Evolutionary conservation across 2,329 filamentous ascomycete species (phyloP).

Genomic region (Scedosporium aurantiacum): DNA sequence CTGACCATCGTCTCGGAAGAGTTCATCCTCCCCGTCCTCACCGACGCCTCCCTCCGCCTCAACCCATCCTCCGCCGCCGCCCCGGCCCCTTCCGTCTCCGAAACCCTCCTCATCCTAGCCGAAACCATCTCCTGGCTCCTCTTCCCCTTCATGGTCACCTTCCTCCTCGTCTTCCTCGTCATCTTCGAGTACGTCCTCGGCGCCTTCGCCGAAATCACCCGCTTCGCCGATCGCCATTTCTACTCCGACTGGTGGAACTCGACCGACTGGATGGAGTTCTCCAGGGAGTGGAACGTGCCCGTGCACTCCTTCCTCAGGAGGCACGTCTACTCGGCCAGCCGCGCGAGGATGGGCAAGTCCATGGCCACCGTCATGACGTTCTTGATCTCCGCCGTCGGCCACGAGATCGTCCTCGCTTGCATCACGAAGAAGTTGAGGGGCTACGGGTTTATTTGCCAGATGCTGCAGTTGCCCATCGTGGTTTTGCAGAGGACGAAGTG

Average conservation of each 20-base stretch:
- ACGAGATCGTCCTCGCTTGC: conserved; percentile 94
- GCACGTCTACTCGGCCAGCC: conserved; percentile 81
- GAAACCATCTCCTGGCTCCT: conserved; percentile 86
- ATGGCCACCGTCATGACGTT: conserved; percentile 86
- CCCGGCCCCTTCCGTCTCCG: conserved; percentile 34
- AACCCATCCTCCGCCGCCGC: conserved; percentile 25
- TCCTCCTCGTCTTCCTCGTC: conserved; percentile 90
- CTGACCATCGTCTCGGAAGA: conserved; percentile 86
- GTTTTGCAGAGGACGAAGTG: conserved; percentile 72
- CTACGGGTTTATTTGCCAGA: conserved; percentile 89
- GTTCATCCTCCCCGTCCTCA: conserved; percentile 84
- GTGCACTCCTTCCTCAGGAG: conserved; percentile 91
- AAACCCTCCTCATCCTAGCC: conserved; percentile 67
- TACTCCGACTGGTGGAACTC: conserved; percentile 72
- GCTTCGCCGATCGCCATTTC: conserved; percentile 89
- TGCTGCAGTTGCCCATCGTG: conserved; percentile 95
- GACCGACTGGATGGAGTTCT: conserved; percentile 91
- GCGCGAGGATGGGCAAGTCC: conserved; percentile 62
- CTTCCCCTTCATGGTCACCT: conserved; percentile 95
- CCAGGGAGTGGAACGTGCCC: conserved; percentile 93
- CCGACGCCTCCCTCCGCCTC: conserved; percentile 52
- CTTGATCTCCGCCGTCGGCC: conserved; percentile 75
- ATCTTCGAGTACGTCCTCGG: conserved; percentile 97
- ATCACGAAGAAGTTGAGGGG: conserved; percentile 95
- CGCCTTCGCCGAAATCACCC: conserved; percentile 86